Conservation (phyloP, 805 yeast genomes). For the Danielozyma ontarioensis region DNA sequence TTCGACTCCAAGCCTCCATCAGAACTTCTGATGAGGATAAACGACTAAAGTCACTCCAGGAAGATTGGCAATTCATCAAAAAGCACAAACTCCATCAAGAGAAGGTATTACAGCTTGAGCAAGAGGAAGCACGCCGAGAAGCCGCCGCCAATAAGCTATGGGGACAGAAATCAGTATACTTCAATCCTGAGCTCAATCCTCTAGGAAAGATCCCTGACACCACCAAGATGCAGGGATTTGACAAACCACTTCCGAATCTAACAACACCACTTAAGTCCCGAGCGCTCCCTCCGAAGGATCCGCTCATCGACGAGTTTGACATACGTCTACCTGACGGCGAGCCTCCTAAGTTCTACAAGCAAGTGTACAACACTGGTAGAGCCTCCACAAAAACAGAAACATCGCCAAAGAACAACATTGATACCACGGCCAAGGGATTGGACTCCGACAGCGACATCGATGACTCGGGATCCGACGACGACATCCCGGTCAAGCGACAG, state of each 20-base stretch:
- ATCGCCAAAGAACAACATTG: too few species aligned
- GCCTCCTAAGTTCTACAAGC: constrained; percentile 45
- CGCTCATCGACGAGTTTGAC: constrained; percentile 18
- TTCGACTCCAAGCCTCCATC: constrained; percentile 26
- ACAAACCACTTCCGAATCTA: constrained; percentile 18
- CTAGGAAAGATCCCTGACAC: constrained; percentile 47
- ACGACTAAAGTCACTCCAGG: constrained; percentile 21
- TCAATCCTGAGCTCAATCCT: constrained; percentile 64
- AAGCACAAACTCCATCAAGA: constrained; percentile 30
- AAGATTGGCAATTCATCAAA: constrained; percentile 36
- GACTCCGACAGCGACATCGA: too few species aligned
- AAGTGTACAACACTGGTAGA: constrained; percentile 25
- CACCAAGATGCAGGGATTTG: constrained; percentile 4
- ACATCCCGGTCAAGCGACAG: too few species aligned
- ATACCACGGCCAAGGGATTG: too few species aligned
- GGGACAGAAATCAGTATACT: constrained; percentile 50
- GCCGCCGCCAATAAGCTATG: constrained; percentile 23
- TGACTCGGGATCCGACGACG: too few species aligned
- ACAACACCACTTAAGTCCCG: constrained; percentile 22
- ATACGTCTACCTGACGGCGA: constrained; percentile 36
- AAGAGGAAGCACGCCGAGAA: constrained; percentile 11
- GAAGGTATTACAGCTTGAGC: constrained; percentile 16
- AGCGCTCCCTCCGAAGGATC: constrained; percentile 21
- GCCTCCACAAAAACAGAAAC: too few species aligned
- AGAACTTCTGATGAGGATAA: constrained; percentile 8